phyloP scores from a whole-genome alignment of 2,329 filamentous ascomycete genomes.

The Penicillium paneum region DNA sequence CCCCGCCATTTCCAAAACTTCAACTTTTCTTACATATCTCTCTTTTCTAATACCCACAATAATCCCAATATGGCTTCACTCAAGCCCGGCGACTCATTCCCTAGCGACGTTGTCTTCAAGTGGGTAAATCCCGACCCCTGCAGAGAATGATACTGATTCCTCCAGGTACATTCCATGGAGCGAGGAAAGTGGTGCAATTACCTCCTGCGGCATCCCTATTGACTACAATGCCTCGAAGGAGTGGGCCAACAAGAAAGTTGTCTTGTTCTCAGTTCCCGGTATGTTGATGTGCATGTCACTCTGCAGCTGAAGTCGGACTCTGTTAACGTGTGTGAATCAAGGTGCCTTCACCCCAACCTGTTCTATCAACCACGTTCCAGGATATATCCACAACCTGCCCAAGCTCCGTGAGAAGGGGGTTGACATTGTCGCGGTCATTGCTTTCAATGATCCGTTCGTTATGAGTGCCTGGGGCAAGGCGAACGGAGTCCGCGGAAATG shows the following conservation, averaged over 20 bases:
- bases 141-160: background rate
- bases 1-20: background rate
- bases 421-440: conserved; percentile 73
- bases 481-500: conserved; percentile 69
- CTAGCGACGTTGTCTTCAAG: conserved; percentile 72
- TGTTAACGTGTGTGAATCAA: conserved; percentile 3
- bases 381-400: conserved; percentile 68
- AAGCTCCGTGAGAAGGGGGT: conserved; percentile 74
- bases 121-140: conserved; percentile 37
- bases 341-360: conserved; percentile 85
- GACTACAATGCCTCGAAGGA: conserved; percentile 77
- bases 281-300: conserved; percentile 10
- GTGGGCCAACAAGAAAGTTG: conserved; percentile 69
- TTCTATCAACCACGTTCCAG: conserved; percentile 72
- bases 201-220: conserved; percentile 72
- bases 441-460: conserved; percentile 77
- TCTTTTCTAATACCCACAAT: background rate
- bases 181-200: conserved; percentile 65
- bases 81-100: conserved; percentile 79
- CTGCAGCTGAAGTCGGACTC: background rate
- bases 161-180: conserved; percentile 72
- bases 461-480: conserved; percentile 89
- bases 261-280: conserved; percentile 68
- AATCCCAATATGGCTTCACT: conserved; percentile 57
- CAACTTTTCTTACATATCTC: background rate